These are phyloP conservation scores for Dichomitus squalens DNA, from an alignment of 1,284 basidiomycete species.

Conservation along the genomic window DNA sequence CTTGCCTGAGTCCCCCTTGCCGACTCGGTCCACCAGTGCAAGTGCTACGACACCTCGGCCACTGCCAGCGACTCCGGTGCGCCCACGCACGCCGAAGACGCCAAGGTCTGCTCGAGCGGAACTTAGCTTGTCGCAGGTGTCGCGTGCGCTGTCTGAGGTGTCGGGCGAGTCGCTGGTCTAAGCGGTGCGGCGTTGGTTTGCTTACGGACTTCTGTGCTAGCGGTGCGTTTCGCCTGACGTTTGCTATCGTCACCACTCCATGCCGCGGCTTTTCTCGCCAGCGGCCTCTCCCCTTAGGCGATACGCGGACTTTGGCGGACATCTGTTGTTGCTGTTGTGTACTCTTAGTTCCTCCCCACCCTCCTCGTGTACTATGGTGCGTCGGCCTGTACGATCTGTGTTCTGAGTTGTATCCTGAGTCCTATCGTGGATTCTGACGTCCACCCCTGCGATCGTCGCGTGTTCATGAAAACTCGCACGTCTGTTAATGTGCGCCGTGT, in stretches of 20 bases:
- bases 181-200: neutral
- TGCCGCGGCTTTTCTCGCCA: neutral
- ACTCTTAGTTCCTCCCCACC: neutral
- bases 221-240: no score
- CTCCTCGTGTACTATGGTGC: neutral
- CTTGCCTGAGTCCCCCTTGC: neutral
- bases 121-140: conserved; percentile 17
- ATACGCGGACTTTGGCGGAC: neutral
- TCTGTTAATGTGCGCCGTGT: no score
- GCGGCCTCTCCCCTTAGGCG: neutral
- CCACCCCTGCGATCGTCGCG: no score
- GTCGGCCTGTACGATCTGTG: neutral
- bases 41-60: neutral
- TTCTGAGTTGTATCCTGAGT: neutral
- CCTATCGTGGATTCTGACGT: no score
- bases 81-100: neutral
- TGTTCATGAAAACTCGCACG: no score
- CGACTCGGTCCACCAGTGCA: neutral
- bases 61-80: neutral
- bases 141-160: conserved; percentile 20
- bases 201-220: no score
- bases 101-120: conserved; percentile 8
- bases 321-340: neutral
- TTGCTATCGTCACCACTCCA: no score
- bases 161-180: conserved; percentile 12